Conservation (phyloP, 2,329 filamentous ascomycete species). For the Macrophomina tecta region DNA sequence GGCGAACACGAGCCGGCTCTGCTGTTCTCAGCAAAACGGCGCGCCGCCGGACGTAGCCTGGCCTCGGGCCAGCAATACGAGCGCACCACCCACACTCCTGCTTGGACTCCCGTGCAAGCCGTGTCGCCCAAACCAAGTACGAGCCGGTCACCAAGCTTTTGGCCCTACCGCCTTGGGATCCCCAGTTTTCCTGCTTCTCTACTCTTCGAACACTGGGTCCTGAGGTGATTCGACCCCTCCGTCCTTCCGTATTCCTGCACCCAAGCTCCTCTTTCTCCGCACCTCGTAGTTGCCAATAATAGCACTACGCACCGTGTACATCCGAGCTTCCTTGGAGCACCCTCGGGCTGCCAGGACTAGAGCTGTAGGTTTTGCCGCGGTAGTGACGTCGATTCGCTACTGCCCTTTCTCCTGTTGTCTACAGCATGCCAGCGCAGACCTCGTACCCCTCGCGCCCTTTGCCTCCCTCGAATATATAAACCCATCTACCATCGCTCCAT, state of each 20-base stretch:
- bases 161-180: neutral
- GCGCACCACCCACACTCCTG: conserved; percentile 18
- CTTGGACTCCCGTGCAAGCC: neutral
- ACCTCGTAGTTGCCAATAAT: conserved; percentile 5
- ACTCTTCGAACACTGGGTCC: neutral
- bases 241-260: conserved; percentile 2
- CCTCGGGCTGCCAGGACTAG: neutral
- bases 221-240: conserved; percentile 3
- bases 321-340: neutral
- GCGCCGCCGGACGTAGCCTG: conserved; percentile 14
- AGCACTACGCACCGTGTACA: neutral
- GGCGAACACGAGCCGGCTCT: conserved; percentile 16
- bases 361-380: neutral
- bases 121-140: conserved; percentile 15
- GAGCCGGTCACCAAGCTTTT: neutral
- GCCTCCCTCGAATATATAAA: conserved; percentile 17
- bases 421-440: conserved; percentile 9
- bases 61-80: conserved; percentile 6
- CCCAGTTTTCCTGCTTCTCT: neutral
- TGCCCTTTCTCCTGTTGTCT: neutral
- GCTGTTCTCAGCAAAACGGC: conserved; percentile 18
- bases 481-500: neutral
- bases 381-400: neutral
- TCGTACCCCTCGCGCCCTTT: neutral
- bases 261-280: conserved; percentile 12